These are phyloP conservation scores for Podospora comata DNA, from an alignment of 495 filamentous ascomycete genomes.

Conservation along the genomic window DNA sequence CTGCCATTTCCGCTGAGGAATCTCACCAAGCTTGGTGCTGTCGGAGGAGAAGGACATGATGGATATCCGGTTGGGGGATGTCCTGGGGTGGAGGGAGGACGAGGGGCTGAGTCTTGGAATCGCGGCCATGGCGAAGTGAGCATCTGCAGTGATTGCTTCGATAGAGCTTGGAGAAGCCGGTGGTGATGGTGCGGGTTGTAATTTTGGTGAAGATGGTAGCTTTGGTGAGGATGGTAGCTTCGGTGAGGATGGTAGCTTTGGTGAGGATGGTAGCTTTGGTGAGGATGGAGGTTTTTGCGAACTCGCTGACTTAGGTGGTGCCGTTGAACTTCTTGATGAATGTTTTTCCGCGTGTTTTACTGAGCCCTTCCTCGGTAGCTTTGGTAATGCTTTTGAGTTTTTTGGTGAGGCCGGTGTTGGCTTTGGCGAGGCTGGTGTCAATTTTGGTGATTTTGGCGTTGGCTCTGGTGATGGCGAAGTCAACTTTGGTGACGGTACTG, in stretches of 20 bases:
- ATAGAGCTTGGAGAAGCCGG: background rate
- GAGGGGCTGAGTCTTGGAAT: background rate
- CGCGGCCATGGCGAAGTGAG: background rate
- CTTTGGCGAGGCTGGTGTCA: background rate
- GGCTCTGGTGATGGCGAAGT: background rate
- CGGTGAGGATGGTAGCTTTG: background rate
- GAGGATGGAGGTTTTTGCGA: background rate
- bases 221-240: background rate
- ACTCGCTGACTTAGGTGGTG: background rate
- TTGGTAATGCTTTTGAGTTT: background rate
- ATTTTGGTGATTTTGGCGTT: background rate
- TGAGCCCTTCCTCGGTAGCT: background rate
- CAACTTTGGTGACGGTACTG: background rate
- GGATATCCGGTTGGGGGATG: slow-evolving; percentile 27
- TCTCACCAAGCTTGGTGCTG: slow-evolving; percentile 40
- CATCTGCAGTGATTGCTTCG: background rate
- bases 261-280: background rate
- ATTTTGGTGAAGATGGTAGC: background rate
- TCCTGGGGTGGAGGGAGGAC: background rate
- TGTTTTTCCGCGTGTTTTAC: background rate
- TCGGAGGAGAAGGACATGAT: slow-evolving; percentile 31
- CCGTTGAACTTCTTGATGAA: background rate
- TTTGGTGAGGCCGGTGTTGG: background rate
- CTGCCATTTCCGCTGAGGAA: slow-evolving; percentile 31
- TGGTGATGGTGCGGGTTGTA: background rate